Conservation (phyloP, 768 basidiomycete genomes). For the Hericium erinaceus region DNA sequence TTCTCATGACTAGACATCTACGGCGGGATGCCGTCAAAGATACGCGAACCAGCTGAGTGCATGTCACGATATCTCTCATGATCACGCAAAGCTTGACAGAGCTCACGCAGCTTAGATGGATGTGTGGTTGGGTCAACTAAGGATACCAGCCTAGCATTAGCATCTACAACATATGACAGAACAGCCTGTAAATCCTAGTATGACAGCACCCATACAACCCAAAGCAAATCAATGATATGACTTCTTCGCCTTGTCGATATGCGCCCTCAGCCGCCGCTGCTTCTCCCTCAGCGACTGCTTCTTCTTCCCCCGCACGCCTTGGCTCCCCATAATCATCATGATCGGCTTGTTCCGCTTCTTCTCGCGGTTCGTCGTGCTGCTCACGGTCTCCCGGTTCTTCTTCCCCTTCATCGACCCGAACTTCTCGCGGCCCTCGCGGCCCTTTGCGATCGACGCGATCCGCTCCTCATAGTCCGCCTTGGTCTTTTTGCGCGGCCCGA, state of each 20-base stretch:
- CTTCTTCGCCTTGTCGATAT: slow-evolving; percentile 66
- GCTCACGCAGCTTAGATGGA: no score
- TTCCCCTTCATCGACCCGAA: slow-evolving; percentile 88
- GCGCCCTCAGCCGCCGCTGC: slow-evolving; percentile 67
- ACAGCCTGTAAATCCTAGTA: no score
- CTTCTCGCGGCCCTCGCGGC: slow-evolving; percentile 91
- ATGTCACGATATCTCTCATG: no score
- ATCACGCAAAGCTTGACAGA: no score
- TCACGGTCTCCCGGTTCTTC: slow-evolving; percentile 72
- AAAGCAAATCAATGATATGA: slow-evolving; percentile 3
- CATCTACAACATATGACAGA: no score
- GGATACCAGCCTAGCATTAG: no score
- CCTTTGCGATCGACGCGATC: slow-evolving; percentile 84
- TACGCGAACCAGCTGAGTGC: no score
- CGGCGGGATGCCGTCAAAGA: no score
- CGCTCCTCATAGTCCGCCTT: slow-evolving; percentile 94
- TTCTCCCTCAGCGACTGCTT: slow-evolving; percentile 76
- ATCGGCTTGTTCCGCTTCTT: slow-evolving; percentile 92
- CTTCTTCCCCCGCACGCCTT: slow-evolving; percentile 73
- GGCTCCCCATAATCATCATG: slow-evolving; percentile 84
- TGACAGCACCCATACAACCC: no score
- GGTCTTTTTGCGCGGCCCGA: slow-evolving; percentile 87
- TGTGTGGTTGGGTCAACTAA: no score
- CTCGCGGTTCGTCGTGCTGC: slow-evolving; percentile 86
- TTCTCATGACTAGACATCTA: no score